Base-by-base conservation (phyloP, 306 rosid species). In the Sechiopsis laciniata region DNA sequence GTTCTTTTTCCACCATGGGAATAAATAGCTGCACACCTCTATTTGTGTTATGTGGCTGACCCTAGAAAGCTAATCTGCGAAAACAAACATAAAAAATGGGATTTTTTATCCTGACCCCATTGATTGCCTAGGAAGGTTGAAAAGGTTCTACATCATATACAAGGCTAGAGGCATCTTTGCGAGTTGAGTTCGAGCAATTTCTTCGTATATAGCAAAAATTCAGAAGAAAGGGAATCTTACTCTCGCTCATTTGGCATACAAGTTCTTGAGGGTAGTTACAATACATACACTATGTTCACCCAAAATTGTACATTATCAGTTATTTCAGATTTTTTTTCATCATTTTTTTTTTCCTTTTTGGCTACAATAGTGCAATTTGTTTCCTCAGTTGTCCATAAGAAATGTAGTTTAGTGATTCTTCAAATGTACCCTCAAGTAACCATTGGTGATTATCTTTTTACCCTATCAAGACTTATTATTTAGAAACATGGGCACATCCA, bases 301-400 rank as follows among this genome's bases (percentile, higher is more conserved):
- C 78, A 86, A 77, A 89, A 88, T 19, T 92, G 94, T 89, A 92
- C 89, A 88, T 88, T 80, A 89, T 82, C 90, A 83, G 86, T 86
- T 94, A 70, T 90, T 86, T 92, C 90, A 85, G 69, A 81, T 82
- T 82, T 77, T 63, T 82, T 83, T 82, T 84, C 2, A 79, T 76
- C 76, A 55, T 65, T 80, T 81, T 73, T 67, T 66, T 40, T 40
- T 40, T 5, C 42, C 77, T 37, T 64, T 37, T 64, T 77, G 56
- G 76, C 73, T 48, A 73, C 55, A 75, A 45, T 67, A 75, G 69
- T 78, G 78, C 80, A 35, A 65, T 74, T 46, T 61, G 75, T 72
- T 12, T 53, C 40, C 24, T 77, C 20, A 70, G 53, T 70, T 70
- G 74, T 61, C 21, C 76, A 35, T 62, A 35, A 12, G 60, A 76